These are phyloP conservation scores for Ophiostoma triangulosporum DNA, from an alignment of 2,329 filamentous ascomycete genomes.

Conservation along the genomic window DNA sequence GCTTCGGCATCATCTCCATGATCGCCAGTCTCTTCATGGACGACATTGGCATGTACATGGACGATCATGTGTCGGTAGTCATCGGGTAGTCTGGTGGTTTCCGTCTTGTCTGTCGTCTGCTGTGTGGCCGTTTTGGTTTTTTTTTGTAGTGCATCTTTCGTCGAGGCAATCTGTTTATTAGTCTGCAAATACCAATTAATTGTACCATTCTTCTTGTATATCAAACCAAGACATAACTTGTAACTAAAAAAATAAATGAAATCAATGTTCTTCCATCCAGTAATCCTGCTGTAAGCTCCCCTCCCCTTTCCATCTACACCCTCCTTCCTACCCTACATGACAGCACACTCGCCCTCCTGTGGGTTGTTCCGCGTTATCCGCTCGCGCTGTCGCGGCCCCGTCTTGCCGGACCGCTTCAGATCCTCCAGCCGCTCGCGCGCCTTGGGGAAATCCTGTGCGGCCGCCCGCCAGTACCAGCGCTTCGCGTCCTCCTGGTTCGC, in stretches of 20 bases:
- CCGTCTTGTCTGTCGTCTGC: too few species aligned
- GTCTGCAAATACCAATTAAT: too few species aligned
- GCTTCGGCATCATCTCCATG: conserved; percentile 43
- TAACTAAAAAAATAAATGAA: neutral
- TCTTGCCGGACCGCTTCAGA: conserved; percentile 66
- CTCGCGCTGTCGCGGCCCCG: conserved; percentile 58
- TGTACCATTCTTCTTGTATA: too few species aligned
- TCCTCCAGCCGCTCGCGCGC: conserved; percentile 87
- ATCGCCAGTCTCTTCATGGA: conserved; percentile 45
- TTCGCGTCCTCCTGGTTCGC: conserved; percentile 89
- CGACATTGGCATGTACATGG: conserved; percentile 44
- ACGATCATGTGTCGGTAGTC: conserved; percentile 42
- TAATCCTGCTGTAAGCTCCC: too few species aligned
- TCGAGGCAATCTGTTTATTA: neutral
- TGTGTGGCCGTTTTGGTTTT: too few species aligned
- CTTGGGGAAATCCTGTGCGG: conserved; percentile 89
- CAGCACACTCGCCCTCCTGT: conserved; percentile 74
- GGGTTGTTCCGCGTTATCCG: conserved; percentile 72
- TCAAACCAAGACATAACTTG: too few species aligned
- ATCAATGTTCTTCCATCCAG: neutral
- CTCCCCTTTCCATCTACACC: neutral
- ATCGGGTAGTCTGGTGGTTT: conserved; percentile 17
- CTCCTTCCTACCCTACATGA: conserved; percentile 41
- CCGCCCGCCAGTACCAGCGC: conserved; percentile 95
- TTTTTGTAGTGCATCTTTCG: neutral